Evolutionary conservation across 345 rosid genomes (phyloP).

Genomic region (Citrus glauca): DNA sequence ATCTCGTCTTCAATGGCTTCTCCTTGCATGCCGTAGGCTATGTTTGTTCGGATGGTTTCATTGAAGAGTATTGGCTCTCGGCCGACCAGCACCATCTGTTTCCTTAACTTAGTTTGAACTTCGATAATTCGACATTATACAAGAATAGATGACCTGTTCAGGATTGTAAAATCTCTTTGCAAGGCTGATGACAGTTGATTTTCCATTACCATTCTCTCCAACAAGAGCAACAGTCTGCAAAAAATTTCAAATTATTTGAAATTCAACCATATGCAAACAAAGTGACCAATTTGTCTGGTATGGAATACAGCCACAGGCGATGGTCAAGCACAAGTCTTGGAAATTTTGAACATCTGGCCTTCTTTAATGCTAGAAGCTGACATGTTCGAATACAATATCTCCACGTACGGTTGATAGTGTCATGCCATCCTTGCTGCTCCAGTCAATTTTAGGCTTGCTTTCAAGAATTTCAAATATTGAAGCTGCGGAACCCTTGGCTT

Average conservation of each 20-base stretch:
- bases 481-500: constrained; percentile 75
- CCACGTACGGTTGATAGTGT: constrained; percentile 48
- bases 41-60: constrained; percentile 55
- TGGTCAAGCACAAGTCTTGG: constrained; percentile 46
- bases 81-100: constrained; percentile 62
- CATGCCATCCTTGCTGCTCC: constrained; percentile 53
- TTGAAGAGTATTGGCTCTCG: constrained; percentile 73
- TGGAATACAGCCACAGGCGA: constrained; percentile 63
- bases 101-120: constrained; percentile 51
- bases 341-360: constrained; percentile 73
- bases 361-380: constrained; percentile 64
- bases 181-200: constrained; percentile 63
- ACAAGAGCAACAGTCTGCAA: constrained; percentile 42
- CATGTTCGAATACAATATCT: constrained; percentile 54
- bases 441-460: constrained; percentile 63
- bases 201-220: constrained; percentile 74
- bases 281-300: background rate
- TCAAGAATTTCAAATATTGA: constrained; percentile 77
- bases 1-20: constrained; percentile 46
- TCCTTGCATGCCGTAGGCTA: constrained; percentile 56
- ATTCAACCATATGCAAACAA: background rate
- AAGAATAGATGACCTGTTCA: constrained; percentile 42
- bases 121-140: constrained; percentile 36
- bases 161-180: constrained; percentile 71
- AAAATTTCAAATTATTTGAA: too few relatives aligned